A percentile compares a stretch with the other conserved stretches of the same genome.
Conservation (phyloP, 192 early-diverging fungal species). For the Radiomyces spectabilis region DNA sequence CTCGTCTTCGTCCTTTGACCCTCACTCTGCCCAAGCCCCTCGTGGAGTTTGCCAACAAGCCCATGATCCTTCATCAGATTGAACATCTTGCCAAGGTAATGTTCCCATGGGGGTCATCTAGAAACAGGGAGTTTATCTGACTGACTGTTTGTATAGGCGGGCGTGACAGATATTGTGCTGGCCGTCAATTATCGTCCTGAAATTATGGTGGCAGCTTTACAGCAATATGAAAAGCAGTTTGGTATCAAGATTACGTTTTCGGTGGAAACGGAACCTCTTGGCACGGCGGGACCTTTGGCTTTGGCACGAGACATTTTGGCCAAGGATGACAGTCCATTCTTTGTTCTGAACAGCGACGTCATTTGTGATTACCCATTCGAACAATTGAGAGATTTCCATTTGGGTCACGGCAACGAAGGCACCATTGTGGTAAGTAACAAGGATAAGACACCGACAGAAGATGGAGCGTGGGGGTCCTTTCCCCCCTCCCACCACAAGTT, state of each 20-base stretch:
- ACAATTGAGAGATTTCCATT: conserved; percentile 83
- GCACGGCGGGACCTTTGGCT: conserved; percentile 92
- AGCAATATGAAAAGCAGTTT: conserved; percentile 89
- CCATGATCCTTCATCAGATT: conserved; percentile 99
- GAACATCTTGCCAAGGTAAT: conserved; percentile 92
- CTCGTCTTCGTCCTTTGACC: conserved; percentile 94
- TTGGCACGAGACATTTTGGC: conserved; percentile 85
- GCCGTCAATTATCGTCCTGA: conserved; percentile 99
- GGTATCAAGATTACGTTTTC: conserved; percentile 93
- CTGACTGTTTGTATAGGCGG: conserved; percentile 57
- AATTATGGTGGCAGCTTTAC: conserved; percentile 87
- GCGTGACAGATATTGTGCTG: conserved; percentile 93
- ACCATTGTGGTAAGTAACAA: conserved; percentile 80
- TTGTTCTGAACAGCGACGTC: conserved; percentile 98
- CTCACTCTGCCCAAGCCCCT: conserved; percentile 95
- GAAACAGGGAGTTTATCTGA: not conserved
- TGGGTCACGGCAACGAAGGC: conserved; percentile 85
- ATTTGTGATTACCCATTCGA: conserved; percentile 98
- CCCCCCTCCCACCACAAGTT: no score
- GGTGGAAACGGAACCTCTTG: conserved; percentile 93
- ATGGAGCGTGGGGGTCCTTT: no score
- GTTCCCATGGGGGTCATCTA: no score
- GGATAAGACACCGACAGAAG: no score
- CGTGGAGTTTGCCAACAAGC: conserved; percentile 98
- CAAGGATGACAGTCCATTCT: conserved; percentile 94